Conservation (phyloP, 2,329 filamentous ascomycete species). For the Chaetomiaceae sp. region DNA sequence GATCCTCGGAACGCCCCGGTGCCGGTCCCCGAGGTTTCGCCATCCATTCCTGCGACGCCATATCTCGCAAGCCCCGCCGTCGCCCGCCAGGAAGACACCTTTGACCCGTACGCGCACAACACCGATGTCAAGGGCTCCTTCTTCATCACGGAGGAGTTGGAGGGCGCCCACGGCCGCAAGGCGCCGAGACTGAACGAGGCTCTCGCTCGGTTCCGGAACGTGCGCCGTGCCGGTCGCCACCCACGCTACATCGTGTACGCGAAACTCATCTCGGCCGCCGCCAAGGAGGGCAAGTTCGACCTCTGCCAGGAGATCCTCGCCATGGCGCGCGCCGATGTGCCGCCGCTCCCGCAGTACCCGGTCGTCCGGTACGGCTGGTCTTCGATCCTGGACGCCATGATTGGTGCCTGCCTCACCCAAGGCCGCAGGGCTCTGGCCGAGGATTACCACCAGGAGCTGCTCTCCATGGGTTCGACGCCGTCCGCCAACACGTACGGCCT, state of each 20-base stretch:
- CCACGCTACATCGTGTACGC: slow-evolving; percentile 95
- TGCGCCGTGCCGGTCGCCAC: slow-evolving; percentile 85
- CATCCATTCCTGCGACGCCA: slow-evolving; percentile 47
- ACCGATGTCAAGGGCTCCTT: slow-evolving; percentile 94
- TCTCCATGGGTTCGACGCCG: slow-evolving; percentile 84
- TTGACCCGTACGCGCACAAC: slow-evolving; percentile 83
- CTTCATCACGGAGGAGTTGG: slow-evolving; percentile 82
- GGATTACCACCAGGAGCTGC: slow-evolving; percentile 85
- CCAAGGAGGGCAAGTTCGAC: slow-evolving; percentile 76
- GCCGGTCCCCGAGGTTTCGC: slow-evolving; percentile 41
- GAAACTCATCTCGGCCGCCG: slow-evolving; percentile 87
- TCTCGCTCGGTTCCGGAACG: slow-evolving; percentile 80
- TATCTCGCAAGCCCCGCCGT: slow-evolving; percentile 53
- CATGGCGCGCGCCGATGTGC: slow-evolving; percentile 87
- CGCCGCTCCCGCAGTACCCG: slow-evolving; percentile 75
- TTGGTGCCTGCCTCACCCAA: slow-evolving; percentile 80
- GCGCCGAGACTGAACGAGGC: slow-evolving; percentile 75
- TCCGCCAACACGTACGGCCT: slow-evolving; percentile 97
- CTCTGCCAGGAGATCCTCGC: slow-evolving; percentile 80
- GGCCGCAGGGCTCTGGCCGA: slow-evolving; percentile 77
- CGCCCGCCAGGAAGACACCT: slow-evolving; percentile 71
- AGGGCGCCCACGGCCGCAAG: slow-evolving; percentile 70
- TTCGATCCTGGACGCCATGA: slow-evolving; percentile 93
- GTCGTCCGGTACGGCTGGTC: slow-evolving; percentile 94
- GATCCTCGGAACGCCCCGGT: slow-evolving; percentile 51